Conservation (phyloP, 768 basidiomycete genomes). For the Pleurotus giganteus region DNA sequence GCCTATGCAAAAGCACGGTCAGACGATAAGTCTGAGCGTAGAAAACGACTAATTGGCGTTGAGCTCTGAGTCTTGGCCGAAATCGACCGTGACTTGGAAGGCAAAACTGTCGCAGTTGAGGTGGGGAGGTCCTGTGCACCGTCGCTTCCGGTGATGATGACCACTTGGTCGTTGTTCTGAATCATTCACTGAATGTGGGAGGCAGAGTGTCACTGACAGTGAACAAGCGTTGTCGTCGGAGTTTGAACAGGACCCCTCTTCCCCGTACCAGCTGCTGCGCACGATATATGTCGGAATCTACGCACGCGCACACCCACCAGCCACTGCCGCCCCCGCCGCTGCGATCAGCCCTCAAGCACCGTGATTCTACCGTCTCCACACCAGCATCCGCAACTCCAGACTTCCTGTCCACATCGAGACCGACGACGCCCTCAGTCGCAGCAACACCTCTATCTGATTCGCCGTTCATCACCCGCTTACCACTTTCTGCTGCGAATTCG, state of each 20-base stretch:
- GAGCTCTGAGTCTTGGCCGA: too few relatives aligned
- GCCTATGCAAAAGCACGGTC: too few relatives aligned
- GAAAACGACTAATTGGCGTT: too few relatives aligned
- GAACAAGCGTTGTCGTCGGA: conserved; percentile 9
- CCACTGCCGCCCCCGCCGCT: conserved; percentile 16
- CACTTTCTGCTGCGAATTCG: neutral
- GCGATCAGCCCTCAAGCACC: conserved; percentile 15
- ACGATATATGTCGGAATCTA: neutral
- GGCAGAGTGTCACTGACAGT: conserved; percentile 20
- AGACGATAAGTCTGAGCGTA: too few relatives aligned
- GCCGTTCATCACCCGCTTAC: conserved; percentile 9
- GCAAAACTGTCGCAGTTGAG: too few relatives aligned
- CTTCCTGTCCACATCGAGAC: neutral
- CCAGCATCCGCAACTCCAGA: neutral
- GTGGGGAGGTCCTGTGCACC: too few relatives aligned
- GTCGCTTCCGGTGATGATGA: too few relatives aligned
- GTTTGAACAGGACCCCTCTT: conserved; percentile 19
- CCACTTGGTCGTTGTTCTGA: too few relatives aligned
- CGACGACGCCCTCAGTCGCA: conserved; percentile 17
- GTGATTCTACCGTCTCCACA: conserved; percentile 12
- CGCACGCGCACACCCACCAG: conserved; percentile 12
- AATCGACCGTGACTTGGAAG: too few relatives aligned
- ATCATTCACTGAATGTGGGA: too few relatives aligned
- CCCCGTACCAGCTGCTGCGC: conserved; percentile 9
- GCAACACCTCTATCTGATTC: conserved; percentile 8